Evolutionary conservation across 2,329 filamentous ascomycete genomes (phyloP), one percentile per base, ranked within the genome.

Genomic region (Fusarium dimerum): DNA sequence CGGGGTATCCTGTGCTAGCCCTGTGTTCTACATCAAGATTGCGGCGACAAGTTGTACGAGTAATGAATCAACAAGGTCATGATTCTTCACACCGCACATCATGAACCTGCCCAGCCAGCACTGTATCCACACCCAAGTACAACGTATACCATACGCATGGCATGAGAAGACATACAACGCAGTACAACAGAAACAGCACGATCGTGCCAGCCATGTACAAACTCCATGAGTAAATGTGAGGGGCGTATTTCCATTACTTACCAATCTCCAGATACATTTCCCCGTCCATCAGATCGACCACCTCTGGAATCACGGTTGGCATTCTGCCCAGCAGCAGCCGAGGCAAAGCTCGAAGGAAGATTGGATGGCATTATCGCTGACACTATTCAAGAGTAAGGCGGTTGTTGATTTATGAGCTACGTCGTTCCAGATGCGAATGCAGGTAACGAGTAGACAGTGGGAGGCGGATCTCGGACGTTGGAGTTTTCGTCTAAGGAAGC

Each of bases 341-440:
- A 91, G 71, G 89, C 89, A 76, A 92, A 92, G 80, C 87, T 92
- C 65, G 89, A 90, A 66, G 88, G 86, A 73, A 91, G 82, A 77
- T 88, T 86, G 71, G 86, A 84, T 77, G 87, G 83, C 88, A 91
- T 80, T 54, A 58, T 73, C 63, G 62, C 54, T 54, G 52, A 58
- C 60, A 48, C 54, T 65, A 54, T 58, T 43, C 48, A 50, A 50
- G 47, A 26, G 48, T 32, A 17, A 48, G 43, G 45, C 47, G 42
- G 45, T 32, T 49, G 17, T 48, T 48, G 36, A 30, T 18, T 40
- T 48, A 38, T 56, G 34, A 16, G 30, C 41, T 43, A 43, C 48
- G 55, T 59, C 57, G 48, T 54, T 52, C 55, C 56, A 55, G 56
- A 47, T 56, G 50, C 49, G 43, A 42, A 48, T 50, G 55, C 55